Evolutionary conservation across 2,329 filamentous ascomycete species (phyloP), one percentile per base, ranked within the genome.

Genomic region (Ilyonectria robusta): DNA sequence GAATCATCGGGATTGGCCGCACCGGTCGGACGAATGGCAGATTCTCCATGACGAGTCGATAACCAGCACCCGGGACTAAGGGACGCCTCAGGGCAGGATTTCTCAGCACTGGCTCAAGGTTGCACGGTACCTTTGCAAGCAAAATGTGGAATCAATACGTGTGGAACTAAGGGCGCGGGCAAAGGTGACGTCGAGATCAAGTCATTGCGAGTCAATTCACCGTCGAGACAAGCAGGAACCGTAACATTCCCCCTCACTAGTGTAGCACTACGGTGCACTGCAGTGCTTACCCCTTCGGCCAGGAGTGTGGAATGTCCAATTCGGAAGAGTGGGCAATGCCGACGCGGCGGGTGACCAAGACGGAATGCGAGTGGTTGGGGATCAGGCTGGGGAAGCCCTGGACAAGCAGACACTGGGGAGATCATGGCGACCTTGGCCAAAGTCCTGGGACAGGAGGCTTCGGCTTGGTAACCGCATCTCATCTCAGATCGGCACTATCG

Each of bases 181-280:
- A 54, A 26, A 31, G 19, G 23, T 75, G 73, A 75, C 73, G 73
- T 74, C 64, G 59, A 29, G 21, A 74, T 70, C 73, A 72, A 72
- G 70, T 75, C 72, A 75, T 69, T 7, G 40, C 17, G 29, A n/a
- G 54, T n/a, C 19, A 42, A 29, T 35, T 9, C 56, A 53, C 44
- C 23, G 35, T 57, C 4, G 53, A 50, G n/a, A 6, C 35, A 50
- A 37, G 55, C 35, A 44, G 60, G 44, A 48, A 46, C 51, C 44
- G 54, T 21, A 23, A n/a, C 44, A n/a, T 42, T 42, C 35, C 56
- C 48, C 31, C 23, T 42, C 40, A 29, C 21, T 42, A n/a, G 33
- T 33, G 44, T 46, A 26, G 26, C 26, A 26, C 26, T 6, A 26
- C 26, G 44, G n/a, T 46, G 19, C 23, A 11, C n/a, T 13, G 33